These are phyloP conservation scores for Botrytis cinerea DNA, from an alignment of 2,329 filamentous ascomycete species.

Conservation along the genomic window DNA sequence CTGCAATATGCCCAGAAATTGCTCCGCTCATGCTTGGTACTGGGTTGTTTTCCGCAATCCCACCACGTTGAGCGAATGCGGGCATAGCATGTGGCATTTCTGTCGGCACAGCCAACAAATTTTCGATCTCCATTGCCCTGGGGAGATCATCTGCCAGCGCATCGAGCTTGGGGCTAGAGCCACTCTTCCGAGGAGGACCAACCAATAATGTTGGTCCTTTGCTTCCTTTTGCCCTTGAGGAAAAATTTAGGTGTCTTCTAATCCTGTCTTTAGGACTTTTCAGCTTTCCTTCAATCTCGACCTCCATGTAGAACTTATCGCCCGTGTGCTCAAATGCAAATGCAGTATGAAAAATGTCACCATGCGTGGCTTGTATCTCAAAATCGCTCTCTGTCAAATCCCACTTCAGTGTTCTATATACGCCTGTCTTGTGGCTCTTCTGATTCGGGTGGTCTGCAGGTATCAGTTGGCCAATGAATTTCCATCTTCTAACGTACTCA, in stretches of 20 bases:
- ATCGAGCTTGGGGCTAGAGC: neutral
- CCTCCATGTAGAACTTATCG: neutral
- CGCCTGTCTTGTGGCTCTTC: neutral
- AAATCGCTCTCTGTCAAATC: neutral
- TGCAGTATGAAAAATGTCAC: neutral
- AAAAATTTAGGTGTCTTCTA: neutral
- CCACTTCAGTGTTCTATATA: conserved; percentile 1
- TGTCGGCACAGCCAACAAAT: neutral
- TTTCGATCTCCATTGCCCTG: neutral
- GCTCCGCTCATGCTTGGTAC: neutral
- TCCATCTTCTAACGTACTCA: neutral
- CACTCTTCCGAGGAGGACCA: neutral
- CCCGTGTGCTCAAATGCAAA: neutral
- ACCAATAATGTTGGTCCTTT: neutral
- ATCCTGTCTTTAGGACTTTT: neutral
- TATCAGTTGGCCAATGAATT: neutral
- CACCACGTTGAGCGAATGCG: neutral
- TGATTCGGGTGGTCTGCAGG: neutral
- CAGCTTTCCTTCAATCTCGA: neutral
- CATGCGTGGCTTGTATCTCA: neutral
- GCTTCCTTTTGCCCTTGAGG: neutral
- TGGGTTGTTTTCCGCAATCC: neutral
- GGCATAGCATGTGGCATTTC: neutral
- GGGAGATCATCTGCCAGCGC: neutral
- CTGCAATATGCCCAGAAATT: neutral